These are phyloP conservation scores for Globisporangium apiculatum DNA, from an alignment of 352 stramenopile species.

Conservation along the genomic window DNA sequence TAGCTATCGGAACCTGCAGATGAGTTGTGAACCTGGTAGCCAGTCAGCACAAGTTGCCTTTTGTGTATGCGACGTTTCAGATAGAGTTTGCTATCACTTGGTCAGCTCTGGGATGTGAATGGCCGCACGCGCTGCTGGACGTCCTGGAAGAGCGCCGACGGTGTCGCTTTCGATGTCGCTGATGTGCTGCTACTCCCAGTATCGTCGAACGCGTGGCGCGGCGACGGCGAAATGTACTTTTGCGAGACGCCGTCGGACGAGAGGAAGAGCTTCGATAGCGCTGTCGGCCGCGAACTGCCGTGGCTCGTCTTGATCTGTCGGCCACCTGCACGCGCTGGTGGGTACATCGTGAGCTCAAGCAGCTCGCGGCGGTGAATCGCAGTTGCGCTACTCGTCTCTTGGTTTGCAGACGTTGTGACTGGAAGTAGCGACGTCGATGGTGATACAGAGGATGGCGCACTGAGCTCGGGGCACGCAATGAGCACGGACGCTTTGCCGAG, in stretches of 20 bases:
- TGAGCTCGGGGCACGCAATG: conserved; percentile 58
- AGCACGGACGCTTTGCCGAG: conserved; percentile 65
- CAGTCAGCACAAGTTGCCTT: too few relatives aligned
- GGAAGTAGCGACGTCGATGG: background rate
- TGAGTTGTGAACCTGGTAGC: too few relatives aligned
- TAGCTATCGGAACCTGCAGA: too few relatives aligned
- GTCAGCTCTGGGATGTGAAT: conserved; percentile 10
- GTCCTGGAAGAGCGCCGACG: conserved; percentile 6
- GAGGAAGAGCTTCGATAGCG: conserved; percentile 52
- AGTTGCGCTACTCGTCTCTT: conserved; percentile 9
- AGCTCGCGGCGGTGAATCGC: conserved; percentile 24
- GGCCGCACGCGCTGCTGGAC: conserved; percentile 11
- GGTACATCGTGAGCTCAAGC: conserved; percentile 54
- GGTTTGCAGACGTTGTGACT: conserved; percentile 8
- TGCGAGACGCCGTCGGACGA: conserved; percentile 71
- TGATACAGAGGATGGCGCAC: conserved; percentile 9
- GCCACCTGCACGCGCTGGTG: conserved; percentile 32
- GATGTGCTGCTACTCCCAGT: conserved; percentile 1
- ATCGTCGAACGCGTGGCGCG: conserved; percentile 14
- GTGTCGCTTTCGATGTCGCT: background rate
- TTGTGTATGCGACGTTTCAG: too few relatives aligned
- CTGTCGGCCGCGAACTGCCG: conserved; percentile 35
- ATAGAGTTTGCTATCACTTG: too few relatives aligned
- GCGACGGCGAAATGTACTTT: conserved; percentile 50
- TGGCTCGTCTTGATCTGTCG: conserved; percentile 65